Conservation (phyloP, 2,329 filamentous ascomycete genomes). For the Oidium heveae region DNA sequence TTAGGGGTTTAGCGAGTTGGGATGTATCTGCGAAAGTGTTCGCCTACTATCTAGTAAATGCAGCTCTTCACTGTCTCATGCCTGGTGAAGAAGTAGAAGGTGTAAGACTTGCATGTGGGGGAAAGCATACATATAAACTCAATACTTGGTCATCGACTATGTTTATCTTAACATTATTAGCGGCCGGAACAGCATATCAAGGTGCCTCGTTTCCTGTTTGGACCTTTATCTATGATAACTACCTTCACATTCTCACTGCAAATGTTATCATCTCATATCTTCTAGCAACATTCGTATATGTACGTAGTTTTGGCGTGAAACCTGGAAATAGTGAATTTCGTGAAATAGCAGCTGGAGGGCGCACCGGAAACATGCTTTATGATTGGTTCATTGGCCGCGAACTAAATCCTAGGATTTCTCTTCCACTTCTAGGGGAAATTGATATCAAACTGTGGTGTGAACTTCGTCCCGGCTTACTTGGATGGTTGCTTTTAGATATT, state of each 20-base stretch:
- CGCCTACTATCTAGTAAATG: conserved; percentile 53
- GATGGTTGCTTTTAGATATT: conserved; percentile 68
- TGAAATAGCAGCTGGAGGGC: conserved; percentile 59
- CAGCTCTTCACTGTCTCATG: conserved; percentile 50
- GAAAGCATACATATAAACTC: conserved; percentile 58
- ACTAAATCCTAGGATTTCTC: conserved; percentile 61
- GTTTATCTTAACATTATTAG: conserved; percentile 43
- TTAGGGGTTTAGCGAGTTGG: conserved; percentile 44
- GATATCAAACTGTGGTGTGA: conserved; percentile 84
- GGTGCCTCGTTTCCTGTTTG: conserved; percentile 70
- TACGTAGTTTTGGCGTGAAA: conserved; percentile 59
- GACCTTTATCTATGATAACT: conserved; percentile 85
- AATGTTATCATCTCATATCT: conserved; percentile 54
- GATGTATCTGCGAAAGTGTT: conserved; percentile 43
- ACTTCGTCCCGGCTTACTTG: conserved; percentile 72
- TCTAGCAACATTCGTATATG: conserved; percentile 56
- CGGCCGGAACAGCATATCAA: conserved; percentile 48
- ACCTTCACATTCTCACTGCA: conserved; percentile 58
- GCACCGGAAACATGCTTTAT: conserved; percentile 66
- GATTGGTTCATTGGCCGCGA: conserved; percentile 95
- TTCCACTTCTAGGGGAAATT: conserved; percentile 60
- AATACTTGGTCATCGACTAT: conserved; percentile 55
- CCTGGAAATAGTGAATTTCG: conserved; percentile 45
- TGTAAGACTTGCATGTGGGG: conserved; percentile 41
- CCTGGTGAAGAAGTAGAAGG: conserved; percentile 52